Base-by-base conservation (phyloP, 805 yeast genomes). In the Babjeviella inositovora region DNA sequence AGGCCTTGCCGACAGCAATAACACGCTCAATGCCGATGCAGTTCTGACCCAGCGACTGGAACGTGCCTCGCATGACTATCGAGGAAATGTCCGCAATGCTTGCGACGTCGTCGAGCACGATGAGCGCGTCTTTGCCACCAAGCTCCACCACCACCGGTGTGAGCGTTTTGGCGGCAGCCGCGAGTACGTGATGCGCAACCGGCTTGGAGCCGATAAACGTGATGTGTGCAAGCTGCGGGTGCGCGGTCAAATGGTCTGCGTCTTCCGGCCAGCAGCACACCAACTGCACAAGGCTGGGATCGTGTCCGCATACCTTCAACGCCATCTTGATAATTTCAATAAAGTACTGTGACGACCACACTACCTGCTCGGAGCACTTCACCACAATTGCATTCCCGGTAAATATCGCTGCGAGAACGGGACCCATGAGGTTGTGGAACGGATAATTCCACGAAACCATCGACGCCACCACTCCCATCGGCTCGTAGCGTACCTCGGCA, bases 391-490 rank as follows among this genome's bases (percentile, higher is more conserved):
- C 84, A 40, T 90, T 87, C 4, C 98, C 99, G 5, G 94, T 70
- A 41, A 85, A 81, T 13, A 90, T 46, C 2, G 87, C 68, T 3
- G 97, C 92, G 27, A 85, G 70, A 2, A 90, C 59, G 2, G 98
- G 98, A 3, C 96, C 96, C 59, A 90, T 50, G 24, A 85, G 53
- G 46, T 90, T 90, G 45, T 90, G 98, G 47, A 90, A 73, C 1
- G 99, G 98, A 44, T 90, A 90, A 42, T 90, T 90, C 99, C 99
- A 90, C 4, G 94, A 80, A 1, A 90, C 81, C 29, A 90, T 57
- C 0, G 97, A 93, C 6, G 92, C 65, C 13, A 87, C 87, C 8
- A 77, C 81, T 8, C 74, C 77, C 26, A 87, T 48, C 1, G 98
- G 97, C 45, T 85, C 93, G 45, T 90, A 90, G 32, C 92, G 61